A percentile compares a stretch with the other conserved stretches of the same genome.
These are phyloP conservation scores for Globisporangium polare DNA, from an alignment of 352 stramenopile species.

Conservation along the genomic window DNA sequence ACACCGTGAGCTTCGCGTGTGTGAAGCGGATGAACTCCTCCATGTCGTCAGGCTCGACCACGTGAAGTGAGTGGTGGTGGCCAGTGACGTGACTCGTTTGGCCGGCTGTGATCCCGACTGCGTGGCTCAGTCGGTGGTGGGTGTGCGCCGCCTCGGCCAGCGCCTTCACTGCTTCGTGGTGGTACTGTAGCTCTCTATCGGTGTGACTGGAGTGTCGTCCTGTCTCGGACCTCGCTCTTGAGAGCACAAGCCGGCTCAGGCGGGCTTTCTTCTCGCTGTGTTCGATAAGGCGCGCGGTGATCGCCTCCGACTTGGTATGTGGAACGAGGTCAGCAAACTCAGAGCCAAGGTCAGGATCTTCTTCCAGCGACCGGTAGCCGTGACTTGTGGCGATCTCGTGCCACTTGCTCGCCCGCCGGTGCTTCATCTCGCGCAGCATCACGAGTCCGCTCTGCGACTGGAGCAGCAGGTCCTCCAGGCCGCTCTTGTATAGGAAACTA, in stretches of 20 bases:
- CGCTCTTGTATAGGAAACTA: constrained; percentile 11
- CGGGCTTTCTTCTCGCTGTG: background rate
- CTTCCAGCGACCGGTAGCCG: constrained; percentile 12
- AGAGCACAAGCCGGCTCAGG: constrained; percentile 7
- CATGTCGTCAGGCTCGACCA: constrained; percentile 21
- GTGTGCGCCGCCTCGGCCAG: constrained; percentile 18
- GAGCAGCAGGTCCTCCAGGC: constrained; percentile 43
- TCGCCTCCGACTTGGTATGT: background rate
- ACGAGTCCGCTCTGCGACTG: constrained; percentile 47
- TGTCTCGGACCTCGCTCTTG: background rate
- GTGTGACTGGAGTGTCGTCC: background rate
- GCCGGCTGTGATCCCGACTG: background rate
- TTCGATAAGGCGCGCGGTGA: constrained; percentile 8
- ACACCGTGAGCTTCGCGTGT: constrained; percentile 19
- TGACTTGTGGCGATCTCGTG: constrained; percentile 25
- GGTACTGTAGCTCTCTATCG: background rate
- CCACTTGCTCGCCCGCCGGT: constrained; percentile 33
- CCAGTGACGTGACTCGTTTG: too few relatives aligned
- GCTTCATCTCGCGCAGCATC: constrained; percentile 43
- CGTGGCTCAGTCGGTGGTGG: constrained; percentile 25
- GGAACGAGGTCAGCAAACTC: background rate
- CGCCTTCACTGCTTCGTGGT: constrained; percentile 17
- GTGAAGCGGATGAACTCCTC: constrained; percentile 33
- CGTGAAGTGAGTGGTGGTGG: constrained; percentile 1
- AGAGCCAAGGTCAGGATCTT: background rate